Evolutionary conservation across 164 flowering plant species (phyloP), one percentile per base, ranked within the genome.

Genomic region (Litsea cubeba): DNA sequence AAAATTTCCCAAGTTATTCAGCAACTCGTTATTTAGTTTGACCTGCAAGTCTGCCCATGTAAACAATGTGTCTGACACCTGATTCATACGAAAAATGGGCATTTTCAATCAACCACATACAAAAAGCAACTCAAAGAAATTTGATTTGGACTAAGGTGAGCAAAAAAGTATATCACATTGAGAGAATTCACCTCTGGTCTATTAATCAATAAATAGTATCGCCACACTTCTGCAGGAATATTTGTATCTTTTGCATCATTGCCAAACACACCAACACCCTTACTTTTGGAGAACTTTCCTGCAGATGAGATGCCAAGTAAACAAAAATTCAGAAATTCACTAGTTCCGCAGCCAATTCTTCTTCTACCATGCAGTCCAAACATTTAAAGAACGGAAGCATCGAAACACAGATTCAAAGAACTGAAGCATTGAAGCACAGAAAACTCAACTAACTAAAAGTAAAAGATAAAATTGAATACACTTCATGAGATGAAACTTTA

Each of bases 1-100:
- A 75, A 91, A 93, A 81, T 95, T 95, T 15, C 98, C 98, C 79
- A 95, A 77, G 80, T 91, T 93, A 72, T 77, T 88, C 67, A 93
- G 87, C 85, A 95, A 82, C 80, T 95, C 98, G 64, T 81, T 79
- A 76, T 92, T 95, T 12, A 88, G 78, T 86, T 93, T 95, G 69
- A 97, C 94, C 89, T 95, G 97, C 85, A 95, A 80, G 79, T 93
- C 97, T 5, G 75, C 70, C 98, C 98, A 95, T 51, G 93, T 83
- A 73, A 95, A 95, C 71, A 86, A 74, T 54, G 98, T 92, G 79
- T 94, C 98, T 54, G 98, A 92, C 20, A 87, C 97, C 97, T 94
- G 72, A 30, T 22, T 7, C 7, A 57, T 14, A 64, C 24, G 72
- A 66, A 75, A 64, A 35, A 70, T 46, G n/a, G 64, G 58, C 12